These are phyloP conservation scores for Cercophora scortea DNA, from an alignment of 495 filamentous ascomycete species.

Conservation along the genomic window DNA sequence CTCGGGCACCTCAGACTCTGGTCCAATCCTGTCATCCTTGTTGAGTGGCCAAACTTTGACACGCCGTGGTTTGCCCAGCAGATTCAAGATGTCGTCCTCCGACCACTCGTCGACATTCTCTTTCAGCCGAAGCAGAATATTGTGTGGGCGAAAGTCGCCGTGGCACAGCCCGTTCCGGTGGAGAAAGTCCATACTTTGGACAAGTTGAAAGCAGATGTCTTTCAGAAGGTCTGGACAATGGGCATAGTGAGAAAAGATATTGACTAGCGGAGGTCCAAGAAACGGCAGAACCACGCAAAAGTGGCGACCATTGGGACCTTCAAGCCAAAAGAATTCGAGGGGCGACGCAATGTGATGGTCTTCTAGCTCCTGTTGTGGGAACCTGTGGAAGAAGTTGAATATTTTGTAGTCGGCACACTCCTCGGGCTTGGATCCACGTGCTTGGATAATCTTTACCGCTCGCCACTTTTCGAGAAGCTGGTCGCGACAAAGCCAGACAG, in stretches of 20 bases:
- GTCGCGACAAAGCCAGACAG: slow-evolving; percentile 33
- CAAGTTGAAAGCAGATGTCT: background rate
- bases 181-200: background rate
- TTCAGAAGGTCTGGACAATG: background rate
- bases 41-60: background rate
- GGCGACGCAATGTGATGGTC: background rate
- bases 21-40: background rate
- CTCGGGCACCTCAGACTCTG: background rate
- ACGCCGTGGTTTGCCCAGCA: background rate
- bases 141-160: background rate
- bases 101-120: background rate
- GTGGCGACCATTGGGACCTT: background rate
- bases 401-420: background rate
- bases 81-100: background rate
- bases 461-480: background rate
- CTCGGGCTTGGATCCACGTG: background rate
- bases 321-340: background rate
- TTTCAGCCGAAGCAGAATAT: background rate
- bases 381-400: background rate
- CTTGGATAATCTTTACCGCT: background rate
- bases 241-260: background rate
- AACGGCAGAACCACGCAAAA: background rate
- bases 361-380: background rate
- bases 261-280: background rate
- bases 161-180: background rate